Evolutionary conservation across 306 rosid genomes (phyloP).

Genomic region (Cicer pinnatifidum): DNA sequence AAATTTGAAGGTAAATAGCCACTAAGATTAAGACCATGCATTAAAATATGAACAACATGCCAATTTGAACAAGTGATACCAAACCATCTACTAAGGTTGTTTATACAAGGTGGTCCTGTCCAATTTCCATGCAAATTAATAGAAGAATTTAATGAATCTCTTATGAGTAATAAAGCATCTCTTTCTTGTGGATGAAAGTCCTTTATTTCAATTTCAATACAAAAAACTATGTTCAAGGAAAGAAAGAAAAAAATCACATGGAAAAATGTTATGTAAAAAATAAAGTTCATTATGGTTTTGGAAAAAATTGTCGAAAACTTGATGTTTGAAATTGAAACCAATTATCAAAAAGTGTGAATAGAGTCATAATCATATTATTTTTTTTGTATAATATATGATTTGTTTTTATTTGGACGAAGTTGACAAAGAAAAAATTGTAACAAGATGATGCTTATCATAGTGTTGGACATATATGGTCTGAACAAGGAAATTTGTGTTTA

Average conservation of each 20-base stretch:
- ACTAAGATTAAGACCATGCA: constrained; percentile 58
- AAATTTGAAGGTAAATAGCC: constrained; percentile 59
- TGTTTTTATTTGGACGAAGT: constrained; percentile 47
- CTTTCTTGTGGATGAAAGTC: constrained; percentile 63
- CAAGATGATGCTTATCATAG: constrained; percentile 30
- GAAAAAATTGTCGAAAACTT: constrained; percentile 37
- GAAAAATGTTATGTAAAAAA: constrained; percentile 11
- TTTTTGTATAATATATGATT: constrained; percentile 4
- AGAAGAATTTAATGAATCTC: constrained; percentile 61
- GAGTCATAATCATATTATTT: constrained; percentile 31
- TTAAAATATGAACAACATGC: constrained; percentile 60
- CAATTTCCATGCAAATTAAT: constrained; percentile 62
- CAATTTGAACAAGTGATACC: constrained; percentile 65
- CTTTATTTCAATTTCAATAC: constrained; percentile 22
- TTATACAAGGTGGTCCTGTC: constrained; percentile 76
- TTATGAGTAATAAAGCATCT: constrained; percentile 56
- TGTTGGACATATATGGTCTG: constrained; percentile 42
- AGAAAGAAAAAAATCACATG: constrained; percentile 32
- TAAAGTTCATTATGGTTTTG: constrained; percentile 45
- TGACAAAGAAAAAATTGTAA: constrained; percentile 50
- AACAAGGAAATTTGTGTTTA: constrained; percentile 43
- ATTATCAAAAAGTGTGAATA: not conserved
- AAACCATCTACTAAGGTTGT: constrained; percentile 57
- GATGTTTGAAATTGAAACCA: constrained; percentile 42
- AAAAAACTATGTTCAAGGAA: constrained; percentile 38